Evolutionary conservation across 257 asterid genomes (phyloP), one percentile per base, ranked within the genome.

Genomic region (Gentiana straminea): DNA sequence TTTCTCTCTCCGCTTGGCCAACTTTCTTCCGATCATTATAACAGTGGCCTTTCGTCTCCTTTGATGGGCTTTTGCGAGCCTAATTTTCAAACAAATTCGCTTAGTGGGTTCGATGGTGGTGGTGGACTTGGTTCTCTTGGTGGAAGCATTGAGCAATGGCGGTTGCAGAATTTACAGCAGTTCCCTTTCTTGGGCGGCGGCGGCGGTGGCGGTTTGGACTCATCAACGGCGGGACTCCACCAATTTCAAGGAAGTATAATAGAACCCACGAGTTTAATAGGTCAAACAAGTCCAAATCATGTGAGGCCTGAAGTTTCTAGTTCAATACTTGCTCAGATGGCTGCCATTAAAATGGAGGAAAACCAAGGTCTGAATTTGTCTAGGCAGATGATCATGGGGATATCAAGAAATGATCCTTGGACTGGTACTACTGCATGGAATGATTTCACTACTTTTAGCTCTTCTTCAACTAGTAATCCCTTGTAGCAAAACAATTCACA

Each of bases 271-370:
- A 79, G 78, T 52, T 78, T 73, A 61, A 72, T 50, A 13, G 82
- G 84, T 13, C 77, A 69, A 55, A 38, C 69, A 10, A 66, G 72
- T 37, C 24, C 24, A 24, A 47, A 7, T 55, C 79, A 73, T 45
- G 64, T 68, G 58, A 70, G 86, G 77, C 85, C 88, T 0, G 79
- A 70, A 58, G 33, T 71, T n/a, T 51, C 84, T 0, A 61, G 75
- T 8, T 74, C 87, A 5, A 59, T 81, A 69, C 53, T 77, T 53
- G 70, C 61, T 62, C 88, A 79, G 59, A 32, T 68, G 67, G 79
- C 83, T 33, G 67, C 88, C 12, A 75, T 86, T 49, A 89, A 89
- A 59, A 76, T 74, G 83, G 97, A 89, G 63, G 88, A 79, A 49
- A 65, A 69, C 49, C 76, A 69, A 1, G 94, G 75, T 60, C 50